Evolutionary conservation across 2,329 filamentous ascomycete genomes (phyloP).

Genomic region (Rasamsonia emersonii): DNA sequence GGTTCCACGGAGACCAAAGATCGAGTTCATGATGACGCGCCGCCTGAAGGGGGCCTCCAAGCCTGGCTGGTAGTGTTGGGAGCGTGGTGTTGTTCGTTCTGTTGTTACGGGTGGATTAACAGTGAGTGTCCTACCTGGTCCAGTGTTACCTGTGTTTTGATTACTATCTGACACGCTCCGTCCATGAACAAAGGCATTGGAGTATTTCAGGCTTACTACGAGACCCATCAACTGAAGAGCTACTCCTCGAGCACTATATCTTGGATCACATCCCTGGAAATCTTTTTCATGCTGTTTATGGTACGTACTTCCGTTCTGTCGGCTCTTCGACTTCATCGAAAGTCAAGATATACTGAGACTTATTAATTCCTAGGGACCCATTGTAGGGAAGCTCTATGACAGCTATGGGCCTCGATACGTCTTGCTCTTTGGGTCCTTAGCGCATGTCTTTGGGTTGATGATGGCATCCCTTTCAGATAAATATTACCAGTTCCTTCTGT

Average conservation of each 20-base stretch:
- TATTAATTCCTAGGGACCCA: constrained; percentile 34
- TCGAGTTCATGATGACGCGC: no score
- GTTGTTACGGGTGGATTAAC: constrained; percentile 44
- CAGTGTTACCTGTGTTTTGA: not conserved
- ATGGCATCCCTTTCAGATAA: constrained; percentile 47
- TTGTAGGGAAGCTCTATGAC: constrained; percentile 55
- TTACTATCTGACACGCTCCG: not conserved
- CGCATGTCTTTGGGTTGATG: constrained; percentile 52
- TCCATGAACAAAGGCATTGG: constrained; percentile 31
- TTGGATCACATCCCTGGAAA: constrained; percentile 51
- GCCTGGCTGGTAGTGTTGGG: constrained; percentile 42
- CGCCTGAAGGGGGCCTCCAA: constrained; percentile 22
- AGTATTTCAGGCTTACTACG: constrained; percentile 51
- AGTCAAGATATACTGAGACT: not conserved
- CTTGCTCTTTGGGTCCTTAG: constrained; percentile 39
- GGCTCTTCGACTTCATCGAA: not conserved
- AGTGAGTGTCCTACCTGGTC: constrained; percentile 24
- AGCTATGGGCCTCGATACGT: constrained; percentile 51
- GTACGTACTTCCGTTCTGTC: constrained; percentile 2
- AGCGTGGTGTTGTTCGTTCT: constrained; percentile 39
- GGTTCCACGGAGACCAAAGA: no score
- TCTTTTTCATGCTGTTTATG: constrained; percentile 46
- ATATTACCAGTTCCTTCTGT: constrained; percentile 50
- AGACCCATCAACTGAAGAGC: constrained; percentile 36
- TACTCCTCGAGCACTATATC: constrained; percentile 47